These are phyloP conservation scores for Globisporangium recalcitrans DNA, from an alignment of 352 stramenopile genomes.

Conservation along the genomic window DNA sequence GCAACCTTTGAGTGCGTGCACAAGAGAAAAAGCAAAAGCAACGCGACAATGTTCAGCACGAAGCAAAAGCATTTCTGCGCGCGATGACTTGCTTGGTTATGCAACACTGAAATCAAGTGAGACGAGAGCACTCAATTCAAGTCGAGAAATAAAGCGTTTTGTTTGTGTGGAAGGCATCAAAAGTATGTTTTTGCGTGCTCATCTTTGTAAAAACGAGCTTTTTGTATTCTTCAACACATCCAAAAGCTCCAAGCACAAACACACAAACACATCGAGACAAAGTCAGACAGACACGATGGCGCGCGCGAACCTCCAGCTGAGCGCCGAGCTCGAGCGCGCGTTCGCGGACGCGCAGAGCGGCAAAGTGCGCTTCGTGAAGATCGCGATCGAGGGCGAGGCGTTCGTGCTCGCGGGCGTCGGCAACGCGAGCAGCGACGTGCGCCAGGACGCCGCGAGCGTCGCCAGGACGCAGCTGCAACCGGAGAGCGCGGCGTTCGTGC, in stretches of 20 bases:
- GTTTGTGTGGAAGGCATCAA: too few species aligned
- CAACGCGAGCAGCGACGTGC: slow-evolving; percentile 35
- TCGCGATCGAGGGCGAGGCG: slow-evolving; percentile 51
- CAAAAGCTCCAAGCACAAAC: neutral
- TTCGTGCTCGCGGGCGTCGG: slow-evolving; percentile 49
- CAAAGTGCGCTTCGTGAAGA: slow-evolving; percentile 67
- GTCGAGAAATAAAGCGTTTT: too few species aligned
- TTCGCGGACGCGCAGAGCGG: slow-evolving; percentile 69
- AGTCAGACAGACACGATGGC: slow-evolving; percentile 36
- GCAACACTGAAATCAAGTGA: too few species aligned
- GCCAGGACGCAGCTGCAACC: slow-evolving; percentile 23
- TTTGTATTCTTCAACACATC: slow-evolving; percentile 1
- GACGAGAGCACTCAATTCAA: too few species aligned
- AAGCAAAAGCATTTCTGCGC: slow-evolving; percentile 5
- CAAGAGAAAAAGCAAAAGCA: neutral
- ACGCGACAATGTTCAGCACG: neutral
- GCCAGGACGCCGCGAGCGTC: slow-evolving; percentile 35
- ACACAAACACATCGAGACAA: neutral
- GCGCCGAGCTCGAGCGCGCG: slow-evolving; percentile 53
- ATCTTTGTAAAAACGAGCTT: neutral
- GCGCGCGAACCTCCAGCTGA: slow-evolving; percentile 55
- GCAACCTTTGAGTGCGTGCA: neutral
- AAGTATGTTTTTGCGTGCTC: too few species aligned
- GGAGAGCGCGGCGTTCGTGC: slow-evolving; percentile 59
- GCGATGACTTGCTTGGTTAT: too few species aligned